These are phyloP conservation scores for Candida silvicultrix DNA, from an alignment of 805 yeast genomes.

Conservation along the genomic window DNA sequence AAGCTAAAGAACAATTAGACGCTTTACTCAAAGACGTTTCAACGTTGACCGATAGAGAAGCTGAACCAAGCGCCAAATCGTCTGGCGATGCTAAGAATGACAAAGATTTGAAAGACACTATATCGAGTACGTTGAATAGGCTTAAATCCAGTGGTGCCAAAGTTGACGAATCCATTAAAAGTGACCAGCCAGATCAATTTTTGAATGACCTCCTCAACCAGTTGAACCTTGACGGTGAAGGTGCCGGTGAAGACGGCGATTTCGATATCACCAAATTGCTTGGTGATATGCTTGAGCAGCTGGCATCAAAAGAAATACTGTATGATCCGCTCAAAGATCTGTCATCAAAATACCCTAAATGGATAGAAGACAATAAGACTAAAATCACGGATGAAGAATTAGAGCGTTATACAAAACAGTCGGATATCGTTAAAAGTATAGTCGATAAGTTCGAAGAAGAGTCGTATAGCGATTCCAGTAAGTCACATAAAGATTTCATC, in stretches of 20 bases:
- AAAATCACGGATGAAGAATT: slow-evolving; percentile 35
- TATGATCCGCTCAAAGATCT: slow-evolving; percentile 86
- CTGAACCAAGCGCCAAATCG: neutral
- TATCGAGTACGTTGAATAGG: slow-evolving; percentile 74
- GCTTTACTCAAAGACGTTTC: slow-evolving; percentile 28
- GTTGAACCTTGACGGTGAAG: slow-evolving; percentile 38
- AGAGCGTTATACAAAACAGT: slow-evolving; percentile 54
- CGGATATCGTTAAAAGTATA: slow-evolving; percentile 51
- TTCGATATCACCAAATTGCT: slow-evolving; percentile 61
- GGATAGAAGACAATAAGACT: slow-evolving; percentile 51
- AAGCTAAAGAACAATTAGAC: slow-evolving; percentile 44
- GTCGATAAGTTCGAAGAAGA: slow-evolving; percentile 61
- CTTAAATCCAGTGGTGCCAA: slow-evolving; percentile 69
- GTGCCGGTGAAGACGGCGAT: slow-evolving; percentile 29
- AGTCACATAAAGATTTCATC: slow-evolving; percentile 41
- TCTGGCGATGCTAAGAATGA: slow-evolving; percentile 3
- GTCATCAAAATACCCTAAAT: slow-evolving; percentile 63
- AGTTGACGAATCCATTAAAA: slow-evolving; percentile 53
- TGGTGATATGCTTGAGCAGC: slow-evolving; percentile 70
- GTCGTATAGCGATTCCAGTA: slow-evolving; percentile 45
- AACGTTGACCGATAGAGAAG: slow-evolving; percentile 14
- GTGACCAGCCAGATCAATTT: slow-evolving; percentile 46
- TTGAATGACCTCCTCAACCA: slow-evolving; percentile 62
- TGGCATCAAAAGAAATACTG: slow-evolving; percentile 77
- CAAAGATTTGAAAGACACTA: slow-evolving; percentile 58